Conservation (phyloP, 495 filamentous ascomycete species). For the Daldinia bambusicola region DNA sequence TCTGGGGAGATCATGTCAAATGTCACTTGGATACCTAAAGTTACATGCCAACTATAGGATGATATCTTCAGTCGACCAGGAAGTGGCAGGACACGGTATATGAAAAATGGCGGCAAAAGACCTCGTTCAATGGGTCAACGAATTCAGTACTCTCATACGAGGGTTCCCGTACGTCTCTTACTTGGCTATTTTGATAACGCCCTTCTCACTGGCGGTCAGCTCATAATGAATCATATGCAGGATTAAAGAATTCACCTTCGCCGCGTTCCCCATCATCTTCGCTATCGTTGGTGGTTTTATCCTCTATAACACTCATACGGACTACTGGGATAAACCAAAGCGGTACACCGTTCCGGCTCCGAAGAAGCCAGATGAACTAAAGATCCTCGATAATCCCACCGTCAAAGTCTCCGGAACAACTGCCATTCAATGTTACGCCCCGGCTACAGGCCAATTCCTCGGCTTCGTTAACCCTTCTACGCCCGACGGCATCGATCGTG, state of each 20-base stretch:
- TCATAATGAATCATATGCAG: conserved; percentile 23
- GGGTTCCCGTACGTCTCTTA: conserved; percentile 43
- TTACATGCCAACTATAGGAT: conserved; percentile 1
- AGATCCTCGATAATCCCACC: conserved; percentile 69
- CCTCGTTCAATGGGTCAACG: conserved; percentile 37
- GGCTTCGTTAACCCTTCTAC: conserved; percentile 83
- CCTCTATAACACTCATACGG: conserved; percentile 45
- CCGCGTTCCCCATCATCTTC: conserved; percentile 32
- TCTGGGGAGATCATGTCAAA: conserved; percentile 20
- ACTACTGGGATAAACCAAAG: conserved; percentile 48
- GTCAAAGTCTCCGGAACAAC: conserved; percentile 66
- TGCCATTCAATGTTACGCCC: conserved; percentile 86
- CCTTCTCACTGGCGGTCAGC: neutral
- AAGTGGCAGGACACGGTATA: neutral
- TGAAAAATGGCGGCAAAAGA: conserved; percentile 43
- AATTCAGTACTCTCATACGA: conserved; percentile 33
- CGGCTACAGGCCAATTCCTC: conserved; percentile 85
- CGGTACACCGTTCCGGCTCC: conserved; percentile 55
- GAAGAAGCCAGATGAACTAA: conserved; percentile 59
- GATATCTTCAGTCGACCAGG: neutral
- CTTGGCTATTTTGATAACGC: neutral
- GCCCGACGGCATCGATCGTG: conserved; percentile 80
- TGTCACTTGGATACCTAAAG: neutral
- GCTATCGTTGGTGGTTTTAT: conserved; percentile 44
- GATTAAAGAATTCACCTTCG: conserved; percentile 23